Base-by-base conservation (phyloP, 352 stramenopile species). In the Blastocystis sp. region DNA sequence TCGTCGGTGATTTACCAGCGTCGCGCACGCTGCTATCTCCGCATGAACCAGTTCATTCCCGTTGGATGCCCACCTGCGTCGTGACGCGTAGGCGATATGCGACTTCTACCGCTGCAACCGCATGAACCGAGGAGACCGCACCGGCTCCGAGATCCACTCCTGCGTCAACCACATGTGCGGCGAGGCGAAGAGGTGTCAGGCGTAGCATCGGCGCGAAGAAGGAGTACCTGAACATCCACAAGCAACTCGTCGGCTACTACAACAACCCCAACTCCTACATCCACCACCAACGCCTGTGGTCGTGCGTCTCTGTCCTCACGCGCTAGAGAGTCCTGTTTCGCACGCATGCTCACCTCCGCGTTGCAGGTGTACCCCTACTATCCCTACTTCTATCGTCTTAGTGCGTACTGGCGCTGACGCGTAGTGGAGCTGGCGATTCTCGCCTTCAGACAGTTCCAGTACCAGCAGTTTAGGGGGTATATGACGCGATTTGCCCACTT, bases 31-130 rank as follows among this genome's bases (percentile, higher is more conserved):
- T 50, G 50, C 13, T 51, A 67, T 41, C 50, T 59, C 26, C 74
- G 74, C 31, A 63, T 50, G 33, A 85, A 85, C 45, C 51, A 45
- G n/a, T 50, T 85, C 19, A 85, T 85, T 39, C 74, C 74, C 4
- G 71, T 67, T 69, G 41, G 21, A 2, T 39, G 19, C 2, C 2
- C 12, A 6, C n/a, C n/a, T 21, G n/a, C 19, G 31, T 51, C 31
- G 31, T 61, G 10, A 85, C 4, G 35, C 50, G 16, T 41, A 85
- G 74, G 74, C 74, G 16, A 31, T 85, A 9, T 59, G 65, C 6
- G 74, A 85, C 55, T 85, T 69, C 35, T 67, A 85, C 35, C 13
- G 31, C 26, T 85, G 70, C 60, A 50, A 51, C 19, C 33, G 70
- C 19, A 39, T 51, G 24, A 39, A 67, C 3, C 51, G 45, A 19